Base-by-base conservation (phyloP, 768 basidiomycete genomes). In the Roridomyces roridus region DNA sequence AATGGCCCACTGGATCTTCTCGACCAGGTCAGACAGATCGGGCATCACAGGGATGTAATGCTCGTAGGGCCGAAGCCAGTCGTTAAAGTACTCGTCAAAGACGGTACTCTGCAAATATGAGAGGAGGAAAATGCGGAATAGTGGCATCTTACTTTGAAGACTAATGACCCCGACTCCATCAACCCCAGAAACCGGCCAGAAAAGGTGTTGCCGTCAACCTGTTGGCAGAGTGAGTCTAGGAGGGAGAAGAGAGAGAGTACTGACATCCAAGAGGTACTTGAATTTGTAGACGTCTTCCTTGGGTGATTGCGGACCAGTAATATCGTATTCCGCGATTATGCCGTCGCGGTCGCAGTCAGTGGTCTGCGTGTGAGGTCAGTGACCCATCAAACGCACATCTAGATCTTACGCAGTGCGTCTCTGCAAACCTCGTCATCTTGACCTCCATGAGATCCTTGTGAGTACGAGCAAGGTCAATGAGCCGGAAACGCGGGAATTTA, bases 391-490 rank as follows among this genome's bases (percentile, higher is more conserved):
- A n/a, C n/a, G n/a, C n/a, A n/a, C n/a, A n/a, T n/a, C n/a, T n/a
- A n/a, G n/a, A n/a, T n/a, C n/a, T n/a, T n/a, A n/a, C n/a, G 42
- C 63, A 64, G 37, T 60, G 63, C 23, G 53, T 23, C 25, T 64
- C 59, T 0, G 56, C 59, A 31, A 64, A 60, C 28, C 44, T 46
- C 26, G 63, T 64, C 59, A 64, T 63, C 57, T 59, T 63, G 7
- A 53, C 61, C 45, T 63, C 61, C 45, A 63, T 55, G 40, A 63
- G 57, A 28, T 63, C 61, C 18, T 57, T 37, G 47, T 63, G 61
- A 53, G 55, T 63, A 20, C 61, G 61, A 24, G 61, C 53, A 17
- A 63, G 51, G 48, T 51, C 57, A 42, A 63, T 46, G 21, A 63
- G 44, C 17, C 61, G 57, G 49, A 63, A 63, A 18, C 61, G 61